These are phyloP conservation scores for Megacollybia platyphylla DNA, from an alignment of 1,284 basidiomycete genomes.

Conservation along the genomic window DNA sequence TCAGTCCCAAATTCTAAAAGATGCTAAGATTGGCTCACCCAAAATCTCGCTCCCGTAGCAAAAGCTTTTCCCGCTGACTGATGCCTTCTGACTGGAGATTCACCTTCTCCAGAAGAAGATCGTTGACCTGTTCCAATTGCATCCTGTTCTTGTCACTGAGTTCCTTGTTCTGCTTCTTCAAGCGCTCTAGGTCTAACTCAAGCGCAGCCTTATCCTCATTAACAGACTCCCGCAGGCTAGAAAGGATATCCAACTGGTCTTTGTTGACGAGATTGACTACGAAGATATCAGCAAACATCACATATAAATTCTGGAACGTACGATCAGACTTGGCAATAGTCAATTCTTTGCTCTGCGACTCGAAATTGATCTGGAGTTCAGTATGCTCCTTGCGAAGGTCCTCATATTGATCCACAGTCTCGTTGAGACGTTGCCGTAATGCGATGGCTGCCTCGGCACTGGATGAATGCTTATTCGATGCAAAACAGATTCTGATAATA, in stretches of 20 bases:
- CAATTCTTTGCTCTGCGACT: conserved; percentile 57
- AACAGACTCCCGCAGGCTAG: conserved; percentile 76
- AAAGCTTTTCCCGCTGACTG: conserved; percentile 70
- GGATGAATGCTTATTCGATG: background rate
- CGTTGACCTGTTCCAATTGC: conserved; percentile 87
- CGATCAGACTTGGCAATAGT: conserved; percentile 80
- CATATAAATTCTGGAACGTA: conserved; percentile 23
- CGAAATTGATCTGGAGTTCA: conserved; percentile 63
- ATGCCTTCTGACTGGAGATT: conserved; percentile 81
- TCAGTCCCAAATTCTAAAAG: background rate
- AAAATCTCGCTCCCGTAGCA: conserved; percentile 71
- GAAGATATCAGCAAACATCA: conserved; percentile 2
- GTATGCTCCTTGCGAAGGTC: conserved; percentile 52
- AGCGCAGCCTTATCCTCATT: conserved; percentile 76
- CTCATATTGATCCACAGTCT: conserved; percentile 79
- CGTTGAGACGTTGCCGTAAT: conserved; percentile 76
- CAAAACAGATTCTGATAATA: conserved; percentile 3
- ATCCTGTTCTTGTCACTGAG: conserved; percentile 78
- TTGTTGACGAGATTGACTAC: conserved; percentile 76
- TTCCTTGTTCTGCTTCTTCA: conserved; percentile 62
- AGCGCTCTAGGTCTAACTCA: conserved; percentile 50
- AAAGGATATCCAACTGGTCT: conserved; percentile 75
- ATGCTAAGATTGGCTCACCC: conserved; percentile 33
- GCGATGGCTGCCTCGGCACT: conserved; percentile 84
- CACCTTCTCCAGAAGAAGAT: conserved; percentile 82